Base-by-base conservation (phyloP, 768 basidiomycete species). In the Agrocybe pediades region DNA sequence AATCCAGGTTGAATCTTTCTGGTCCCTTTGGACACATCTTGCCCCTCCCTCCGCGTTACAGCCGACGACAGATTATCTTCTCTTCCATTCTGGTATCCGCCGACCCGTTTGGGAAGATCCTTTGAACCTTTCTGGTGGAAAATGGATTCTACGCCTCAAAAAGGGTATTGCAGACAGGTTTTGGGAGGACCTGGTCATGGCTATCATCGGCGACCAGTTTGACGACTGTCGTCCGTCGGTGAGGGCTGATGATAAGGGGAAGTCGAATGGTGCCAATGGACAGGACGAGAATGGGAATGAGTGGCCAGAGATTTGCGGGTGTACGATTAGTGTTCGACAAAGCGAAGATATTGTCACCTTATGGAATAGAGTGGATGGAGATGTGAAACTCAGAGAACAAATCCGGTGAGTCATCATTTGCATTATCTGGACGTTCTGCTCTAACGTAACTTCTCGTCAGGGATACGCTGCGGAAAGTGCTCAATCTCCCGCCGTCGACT, bases 91-190 rank as follows among this genome's bases (percentile, higher is more conserved):
- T 2, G 87, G 86, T 36, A 79, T 98, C 53, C 86, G 88, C 20
- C 81, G 92, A 40, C 95, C 96, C 0, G 89, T 96, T 2, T 98
- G 96, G 96, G 96, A 98, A 68, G 95, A 97, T 69, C 89, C 93
- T 13, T 75, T 93, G 51, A 97, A 97, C 68, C 69, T 85, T 45
- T 68, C 84, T 15, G 95, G 95, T 23, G 95, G 95, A 3, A 96
- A 95, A 71, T 98, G 95, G 90, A 96, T 96, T 46, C 81, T 98
- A 53, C 89, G 96, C 49, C 80, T 98, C 44, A 84, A 86, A 61
- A 97, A 98, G 67, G 93, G 93, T 41, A 80, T 95, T 29, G 85
- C 91, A 3, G 94, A 96, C 71, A 85, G 92, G 24, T 72, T 95
- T 46, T 96, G 93, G 93, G 93, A 96, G 72, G 88, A 91, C 62